Evolutionary conservation across 192 early-diverging fungal genomes (phyloP).

Genomic region (Linnemannia elongata): DNA sequence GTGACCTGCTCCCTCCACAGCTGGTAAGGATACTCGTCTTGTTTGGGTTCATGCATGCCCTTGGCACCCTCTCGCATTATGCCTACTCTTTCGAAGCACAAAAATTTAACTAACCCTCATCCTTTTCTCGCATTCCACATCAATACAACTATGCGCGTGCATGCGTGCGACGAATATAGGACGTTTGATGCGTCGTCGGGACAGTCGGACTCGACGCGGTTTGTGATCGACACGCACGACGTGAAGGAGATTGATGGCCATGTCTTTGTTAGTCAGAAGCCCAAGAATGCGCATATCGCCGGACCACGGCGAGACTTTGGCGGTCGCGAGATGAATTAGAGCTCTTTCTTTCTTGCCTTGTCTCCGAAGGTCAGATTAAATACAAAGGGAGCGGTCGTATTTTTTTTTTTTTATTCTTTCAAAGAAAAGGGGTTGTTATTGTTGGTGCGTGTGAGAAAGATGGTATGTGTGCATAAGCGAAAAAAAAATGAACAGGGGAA

Average conservation of each 20-base stretch:
- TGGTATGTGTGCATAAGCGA: background rate
- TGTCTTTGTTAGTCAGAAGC: constrained; percentile 39
- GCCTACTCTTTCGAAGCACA: too few relatives aligned
- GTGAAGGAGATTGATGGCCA: constrained; percentile 51
- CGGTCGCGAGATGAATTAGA: constrained; percentile 45
- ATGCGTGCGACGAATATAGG: constrained; percentile 2
- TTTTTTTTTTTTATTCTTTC: background rate
- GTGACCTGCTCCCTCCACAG: constrained; percentile 40
- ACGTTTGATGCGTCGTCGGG: constrained; percentile 47
- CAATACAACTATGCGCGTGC: too few relatives aligned
- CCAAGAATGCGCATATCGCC: constrained; percentile 32
- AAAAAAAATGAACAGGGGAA: background rate
- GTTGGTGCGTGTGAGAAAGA: background rate
- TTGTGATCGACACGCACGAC: constrained; percentile 52
- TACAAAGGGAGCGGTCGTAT: background rate
- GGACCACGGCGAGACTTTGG: constrained; percentile 53
- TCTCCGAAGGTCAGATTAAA: background rate
- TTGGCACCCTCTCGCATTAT: too few relatives aligned
- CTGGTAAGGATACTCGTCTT: constrained; percentile 12
- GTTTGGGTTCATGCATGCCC: too few relatives aligned
- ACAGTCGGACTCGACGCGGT: constrained; percentile 49
- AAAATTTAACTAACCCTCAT: background rate
- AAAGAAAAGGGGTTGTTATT: background rate
- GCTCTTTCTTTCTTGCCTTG: background rate
- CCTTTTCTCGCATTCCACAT: background rate